A percentile compares a stretch with the other conserved stretches of the same genome.
Conservation (phyloP, 2,329 filamentous ascomycete species). For the Fusarium guadeloupense region DNA sequence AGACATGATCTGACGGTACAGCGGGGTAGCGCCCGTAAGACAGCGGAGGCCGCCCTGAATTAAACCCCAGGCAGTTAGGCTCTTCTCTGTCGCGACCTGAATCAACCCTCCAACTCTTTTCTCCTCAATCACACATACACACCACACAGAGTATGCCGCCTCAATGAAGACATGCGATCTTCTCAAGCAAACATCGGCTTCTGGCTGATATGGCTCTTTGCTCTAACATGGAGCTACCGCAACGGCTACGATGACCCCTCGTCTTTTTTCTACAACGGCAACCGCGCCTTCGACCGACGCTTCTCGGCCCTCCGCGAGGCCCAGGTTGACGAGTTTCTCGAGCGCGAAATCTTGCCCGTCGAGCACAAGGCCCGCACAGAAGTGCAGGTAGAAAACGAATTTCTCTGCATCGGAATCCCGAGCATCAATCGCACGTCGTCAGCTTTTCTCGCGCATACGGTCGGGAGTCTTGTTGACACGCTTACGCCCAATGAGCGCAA, state of each 20-base stretch:
- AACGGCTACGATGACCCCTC: slow-evolving; percentile 49
- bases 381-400: slow-evolving; percentile 12
- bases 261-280: slow-evolving; percentile 47
- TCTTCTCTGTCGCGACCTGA: background rate
- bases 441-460: slow-evolving; percentile 43
- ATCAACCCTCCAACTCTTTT: background rate
- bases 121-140: background rate
- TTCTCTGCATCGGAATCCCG: slow-evolving; percentile 49
- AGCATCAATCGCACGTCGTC: slow-evolving; percentile 46
- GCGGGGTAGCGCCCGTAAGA: slow-evolving; percentile 7
- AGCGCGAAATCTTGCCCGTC: slow-evolving; percentile 32
- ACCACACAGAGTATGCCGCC: background rate
- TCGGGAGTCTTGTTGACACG: slow-evolving; percentile 47
- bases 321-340: slow-evolving; percentile 38
- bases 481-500: slow-evolving; percentile 45
- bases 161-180: slow-evolving; percentile 41
- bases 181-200: slow-evolving; percentile 46
- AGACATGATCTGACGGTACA: background rate
- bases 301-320: slow-evolving; percentile 41
- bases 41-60: background rate
- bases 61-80: background rate
- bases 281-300: slow-evolving; percentile 41
- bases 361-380: slow-evolving; percentile 16
- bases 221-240: slow-evolving; percentile 42
- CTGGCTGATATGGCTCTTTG: slow-evolving; percentile 44